Percentiles rank a stretch among this genome's conserved stretches.
Evolutionary conservation across 208 protist species (phyloP).

Genomic region (Trypanosoma brucei): DNA sequence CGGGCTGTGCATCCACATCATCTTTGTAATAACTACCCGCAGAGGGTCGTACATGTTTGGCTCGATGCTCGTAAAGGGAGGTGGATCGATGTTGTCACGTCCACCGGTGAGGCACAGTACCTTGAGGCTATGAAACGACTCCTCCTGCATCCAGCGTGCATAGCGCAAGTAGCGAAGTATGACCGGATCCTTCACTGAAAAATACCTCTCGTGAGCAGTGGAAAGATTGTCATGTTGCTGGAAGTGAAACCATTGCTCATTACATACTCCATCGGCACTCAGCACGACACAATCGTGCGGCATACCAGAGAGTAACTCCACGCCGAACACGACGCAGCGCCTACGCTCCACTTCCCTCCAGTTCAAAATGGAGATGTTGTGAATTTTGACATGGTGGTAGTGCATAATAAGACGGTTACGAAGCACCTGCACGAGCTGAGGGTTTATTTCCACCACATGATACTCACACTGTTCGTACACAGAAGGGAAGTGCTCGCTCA

Average conservation of each 20-base stretch:
- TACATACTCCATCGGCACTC: slow-evolving; percentile 63
- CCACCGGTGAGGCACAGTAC: slow-evolving; percentile 79
- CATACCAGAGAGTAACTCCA: slow-evolving; percentile 80
- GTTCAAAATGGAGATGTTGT: slow-evolving; percentile 79
- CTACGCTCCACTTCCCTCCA: slow-evolving; percentile 69
- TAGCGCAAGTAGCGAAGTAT: slow-evolving; percentile 86
- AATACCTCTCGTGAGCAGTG: slow-evolving; percentile 68
- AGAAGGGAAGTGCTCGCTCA: slow-evolving; percentile 77
- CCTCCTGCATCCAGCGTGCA: slow-evolving; percentile 83
- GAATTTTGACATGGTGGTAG: slow-evolving; percentile 75
- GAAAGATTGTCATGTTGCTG: slow-evolving; percentile 74
- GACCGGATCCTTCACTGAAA: slow-evolving; percentile 55
- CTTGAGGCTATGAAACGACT: slow-evolving; percentile 78
- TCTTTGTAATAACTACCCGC: slow-evolving; percentile 55
- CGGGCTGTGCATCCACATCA: slow-evolving; percentile 68
- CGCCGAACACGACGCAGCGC: slow-evolving; percentile 67
- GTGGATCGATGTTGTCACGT: slow-evolving; percentile 66
- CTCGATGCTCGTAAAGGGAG: slow-evolving; percentile 47
- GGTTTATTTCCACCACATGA: slow-evolving; percentile 80
- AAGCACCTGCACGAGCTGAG: slow-evolving; percentile 61
- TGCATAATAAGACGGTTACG: slow-evolving; percentile 69
- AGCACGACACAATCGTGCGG: slow-evolving; percentile 84
- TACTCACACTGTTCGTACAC: slow-evolving; percentile 80
- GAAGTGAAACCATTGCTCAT: slow-evolving; percentile 83
- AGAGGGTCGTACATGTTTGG: slow-evolving; percentile 48